phyloP scores from a whole-genome alignment of 371 early-diverging fungal genomes.

The Lichtheimia ornata region DNA sequence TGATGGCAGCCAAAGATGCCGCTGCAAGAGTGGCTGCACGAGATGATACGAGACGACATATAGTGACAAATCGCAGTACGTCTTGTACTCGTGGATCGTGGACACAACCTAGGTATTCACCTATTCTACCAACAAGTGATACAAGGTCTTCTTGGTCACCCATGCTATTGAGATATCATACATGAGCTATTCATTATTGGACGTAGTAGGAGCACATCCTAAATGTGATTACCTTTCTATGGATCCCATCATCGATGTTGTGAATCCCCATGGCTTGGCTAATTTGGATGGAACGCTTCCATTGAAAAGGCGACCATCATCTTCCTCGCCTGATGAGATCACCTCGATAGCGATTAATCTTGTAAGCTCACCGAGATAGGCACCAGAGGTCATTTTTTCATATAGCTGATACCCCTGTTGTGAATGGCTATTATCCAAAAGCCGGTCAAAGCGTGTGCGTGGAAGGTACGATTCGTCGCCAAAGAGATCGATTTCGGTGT shows the following conservation, averaged over 20 bases:
- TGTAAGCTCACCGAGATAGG: conserved; percentile 89
- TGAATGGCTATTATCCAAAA: conserved; percentile 71
- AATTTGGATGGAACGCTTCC: conserved; percentile 61
- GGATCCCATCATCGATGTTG: conserved; percentile 70
- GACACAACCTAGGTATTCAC: too few species aligned
- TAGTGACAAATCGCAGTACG: conserved; percentile 23
- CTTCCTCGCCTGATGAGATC: conserved; percentile 44
- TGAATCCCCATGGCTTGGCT: conserved; percentile 62
- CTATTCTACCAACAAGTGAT: too few species aligned
- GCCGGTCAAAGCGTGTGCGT: conserved; percentile 77
- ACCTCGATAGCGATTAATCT: conserved; percentile 75
- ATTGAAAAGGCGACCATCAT: conserved; percentile 50
- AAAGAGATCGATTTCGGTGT: conserved; percentile 84
- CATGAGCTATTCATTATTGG: too few species aligned
- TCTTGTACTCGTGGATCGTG: neutral
- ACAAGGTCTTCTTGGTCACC: too few species aligned
- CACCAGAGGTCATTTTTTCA: conserved; percentile 93
- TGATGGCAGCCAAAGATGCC: conserved; percentile 30
- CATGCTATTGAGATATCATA: too few species aligned
- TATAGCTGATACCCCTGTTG: conserved; percentile 82
- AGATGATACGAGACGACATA: conserved; percentile 25
- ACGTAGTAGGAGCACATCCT: too few species aligned
- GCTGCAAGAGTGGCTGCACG: conserved; percentile 30
- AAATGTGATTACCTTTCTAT: conserved; percentile 27
- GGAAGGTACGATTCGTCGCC: conserved; percentile 76